Conservation (phyloP, 2,329 filamentous ascomycete species). For the Ceratocystis harringtonii region DNA sequence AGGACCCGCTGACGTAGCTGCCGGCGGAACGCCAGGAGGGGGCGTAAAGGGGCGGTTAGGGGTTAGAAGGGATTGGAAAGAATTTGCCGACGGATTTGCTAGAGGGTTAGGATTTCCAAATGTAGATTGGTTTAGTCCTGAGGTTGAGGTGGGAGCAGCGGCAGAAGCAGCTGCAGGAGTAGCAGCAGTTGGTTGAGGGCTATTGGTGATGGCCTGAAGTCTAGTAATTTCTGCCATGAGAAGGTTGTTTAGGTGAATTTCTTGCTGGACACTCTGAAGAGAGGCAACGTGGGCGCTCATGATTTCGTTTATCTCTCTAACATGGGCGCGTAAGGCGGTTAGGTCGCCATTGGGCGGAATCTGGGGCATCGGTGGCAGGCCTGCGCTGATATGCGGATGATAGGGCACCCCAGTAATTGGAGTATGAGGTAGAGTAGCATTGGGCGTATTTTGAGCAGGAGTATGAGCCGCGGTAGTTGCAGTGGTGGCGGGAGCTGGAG, state of each 20-base stretch:
- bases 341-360: constrained; percentile 9
- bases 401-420: neutral
- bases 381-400: neutral
- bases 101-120: constrained; percentile 15
- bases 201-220: constrained; percentile 21
- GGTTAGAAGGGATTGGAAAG: constrained; percentile 18
- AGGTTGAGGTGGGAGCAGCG: constrained; percentile 39
- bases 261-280: constrained; percentile 46
- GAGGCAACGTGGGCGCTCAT: constrained; percentile 8
- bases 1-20: constrained; percentile 9
- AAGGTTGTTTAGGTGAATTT: constrained; percentile 51
- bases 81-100: constrained; percentile 17
- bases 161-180: constrained; percentile 29
- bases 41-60: constrained; percentile 17
- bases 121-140: constrained; percentile 12
- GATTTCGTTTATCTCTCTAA: constrained; percentile 20
- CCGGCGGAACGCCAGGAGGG: neutral
- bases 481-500: neutral
- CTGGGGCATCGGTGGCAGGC: neutral
- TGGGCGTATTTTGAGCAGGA: neutral
- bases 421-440: constrained; percentile 5
- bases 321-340: constrained; percentile 20
- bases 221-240: constrained; percentile 47
- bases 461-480: neutral
- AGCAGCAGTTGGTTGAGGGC: constrained; percentile 33